Percentiles rank a stretch among this genome's conserved stretches.
Evolutionary conservation across 2,329 filamentous ascomycete genomes (phyloP).

Genomic region (Microdochium trichocladiopsis): DNA sequence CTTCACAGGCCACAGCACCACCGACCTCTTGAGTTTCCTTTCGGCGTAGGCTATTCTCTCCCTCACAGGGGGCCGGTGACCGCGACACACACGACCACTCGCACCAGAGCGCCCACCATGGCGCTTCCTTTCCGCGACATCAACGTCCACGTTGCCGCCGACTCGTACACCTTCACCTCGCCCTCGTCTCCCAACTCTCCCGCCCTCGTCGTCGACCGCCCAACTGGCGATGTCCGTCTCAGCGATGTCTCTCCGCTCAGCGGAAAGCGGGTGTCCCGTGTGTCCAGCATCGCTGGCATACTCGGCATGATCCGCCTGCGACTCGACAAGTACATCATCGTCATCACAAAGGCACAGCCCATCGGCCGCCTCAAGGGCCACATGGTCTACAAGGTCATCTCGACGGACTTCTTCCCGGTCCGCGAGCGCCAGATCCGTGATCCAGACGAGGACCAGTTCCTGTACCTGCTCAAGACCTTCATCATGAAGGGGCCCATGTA

Average conservation of each 20-base stretch:
- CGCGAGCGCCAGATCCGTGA: conserved; percentile 89
- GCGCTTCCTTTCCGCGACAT: conserved; percentile 82
- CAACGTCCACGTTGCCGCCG: conserved; percentile 87
- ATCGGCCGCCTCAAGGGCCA: conserved; percentile 90
- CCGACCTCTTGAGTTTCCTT: no score
- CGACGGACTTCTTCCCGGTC: conserved; percentile 89
- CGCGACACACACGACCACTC: not conserved
- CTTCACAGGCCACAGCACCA: no score
- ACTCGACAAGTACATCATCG: conserved; percentile 87
- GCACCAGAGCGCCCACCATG: conserved; percentile 13
- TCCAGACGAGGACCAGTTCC: conserved; percentile 87
- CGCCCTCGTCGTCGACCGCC: conserved; percentile 82
- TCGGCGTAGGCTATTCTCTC: no score
- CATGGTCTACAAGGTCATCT: conserved; percentile 88
- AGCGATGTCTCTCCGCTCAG: conserved; percentile 71
- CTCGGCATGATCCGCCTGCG: conserved; percentile 89
- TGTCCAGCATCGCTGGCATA: conserved; percentile 92
- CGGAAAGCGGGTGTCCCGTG: conserved; percentile 62
- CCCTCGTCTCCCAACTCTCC: conserved; percentile 87
- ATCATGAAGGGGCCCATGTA: conserved; percentile 87
- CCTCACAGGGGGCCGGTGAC: no score
- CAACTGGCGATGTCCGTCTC: conserved; percentile 82
- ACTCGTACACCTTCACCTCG: conserved; percentile 94
- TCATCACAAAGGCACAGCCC: conserved; percentile 89
- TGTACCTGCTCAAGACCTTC: conserved; percentile 72